Percentiles rank a stretch among this genome's conserved stretches.
These are phyloP conservation scores for Rhodamnia argentea DNA, from an alignment of 345 rosid genomes.

Conservation along the genomic window DNA sequence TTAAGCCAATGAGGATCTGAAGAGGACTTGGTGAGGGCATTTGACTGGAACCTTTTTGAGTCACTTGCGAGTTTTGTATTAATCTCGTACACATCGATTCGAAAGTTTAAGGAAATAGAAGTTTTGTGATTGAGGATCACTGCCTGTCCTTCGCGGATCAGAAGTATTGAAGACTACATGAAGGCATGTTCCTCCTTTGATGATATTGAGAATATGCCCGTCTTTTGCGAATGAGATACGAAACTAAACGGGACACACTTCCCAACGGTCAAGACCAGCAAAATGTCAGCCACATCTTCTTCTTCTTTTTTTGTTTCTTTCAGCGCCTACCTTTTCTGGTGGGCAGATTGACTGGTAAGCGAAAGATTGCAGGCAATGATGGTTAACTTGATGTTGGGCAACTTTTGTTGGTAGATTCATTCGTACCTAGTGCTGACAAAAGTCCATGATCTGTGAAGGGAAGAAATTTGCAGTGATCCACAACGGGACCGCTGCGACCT, in stretches of 20 bases:
- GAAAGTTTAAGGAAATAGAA: neutral
- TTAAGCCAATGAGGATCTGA: too few relatives aligned
- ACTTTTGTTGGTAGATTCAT: neutral
- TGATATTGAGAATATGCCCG: neutral
- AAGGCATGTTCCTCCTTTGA: neutral
- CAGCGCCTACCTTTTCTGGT: neutral
- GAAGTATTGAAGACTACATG: neutral
- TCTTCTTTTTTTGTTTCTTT: too few relatives aligned
- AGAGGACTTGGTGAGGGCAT: neutral
- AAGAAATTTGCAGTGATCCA: neutral
- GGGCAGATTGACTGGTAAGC: neutral
- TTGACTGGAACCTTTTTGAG: neutral
- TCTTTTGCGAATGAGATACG: neutral
- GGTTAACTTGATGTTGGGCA: neutral
- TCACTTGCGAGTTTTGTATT: neutral
- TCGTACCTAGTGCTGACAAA: neutral
- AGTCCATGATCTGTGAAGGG: neutral
- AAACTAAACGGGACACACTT: too few relatives aligned
- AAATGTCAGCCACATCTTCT: too few relatives aligned
- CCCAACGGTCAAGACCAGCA: too few relatives aligned
- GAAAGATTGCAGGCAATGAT: neutral
- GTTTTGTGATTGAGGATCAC: neutral
- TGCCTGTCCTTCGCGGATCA: neutral
- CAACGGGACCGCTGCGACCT: neutral
- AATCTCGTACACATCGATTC: neutral